Conservation (phyloP, 352 stramenopile genomes). For the Pythium monospermum region DNA sequence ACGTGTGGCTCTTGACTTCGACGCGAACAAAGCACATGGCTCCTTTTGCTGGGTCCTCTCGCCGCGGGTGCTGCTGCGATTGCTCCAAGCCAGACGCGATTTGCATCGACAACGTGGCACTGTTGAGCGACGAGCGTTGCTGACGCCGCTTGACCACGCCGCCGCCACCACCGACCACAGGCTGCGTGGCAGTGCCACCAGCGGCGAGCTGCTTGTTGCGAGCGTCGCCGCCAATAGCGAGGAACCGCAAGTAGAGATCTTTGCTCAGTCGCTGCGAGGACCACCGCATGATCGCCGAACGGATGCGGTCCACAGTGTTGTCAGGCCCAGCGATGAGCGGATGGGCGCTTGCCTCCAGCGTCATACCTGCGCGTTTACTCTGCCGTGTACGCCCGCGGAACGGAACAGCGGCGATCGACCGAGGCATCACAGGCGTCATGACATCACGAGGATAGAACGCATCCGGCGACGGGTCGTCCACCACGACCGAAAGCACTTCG, state of each 20-base stretch:
- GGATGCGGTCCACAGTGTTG: conserved; percentile 44
- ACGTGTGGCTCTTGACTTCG: conserved; percentile 74
- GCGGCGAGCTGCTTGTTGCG: too few relatives aligned
- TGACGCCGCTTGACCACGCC: conserved; percentile 16
- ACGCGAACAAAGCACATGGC: conserved; percentile 79
- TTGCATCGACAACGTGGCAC: conserved; percentile 30
- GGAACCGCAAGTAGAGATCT: conserved; percentile 79
- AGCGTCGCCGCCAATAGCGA: conserved; percentile 15
- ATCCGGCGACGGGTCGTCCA: conserved; percentile 54
- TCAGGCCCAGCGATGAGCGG: conserved; percentile 43
- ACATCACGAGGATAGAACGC: conserved; percentile 45
- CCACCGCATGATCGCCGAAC: conserved; percentile 64
- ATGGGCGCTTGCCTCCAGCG: conserved; percentile 9
- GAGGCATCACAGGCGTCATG: conserved; percentile 5
- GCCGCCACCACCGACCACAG: background rate
- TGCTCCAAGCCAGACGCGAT: conserved; percentile 27
- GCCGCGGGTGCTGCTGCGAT: conserved; percentile 13
- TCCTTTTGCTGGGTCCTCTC: conserved; percentile 19
- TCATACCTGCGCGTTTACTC: conserved; percentile 11
- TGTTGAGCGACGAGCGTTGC: conserved; percentile 27
- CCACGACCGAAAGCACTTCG: conserved; percentile 71
- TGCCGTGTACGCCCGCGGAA: too few relatives aligned
- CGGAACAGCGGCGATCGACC: background rate
- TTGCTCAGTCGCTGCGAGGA: conserved; percentile 71
- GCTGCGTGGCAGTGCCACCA: conserved; percentile 7